Evolutionary conservation across 768 basidiomycete genomes (phyloP), one percentile per base, ranked within the genome.

Genomic region (Trametes villosa): DNA sequence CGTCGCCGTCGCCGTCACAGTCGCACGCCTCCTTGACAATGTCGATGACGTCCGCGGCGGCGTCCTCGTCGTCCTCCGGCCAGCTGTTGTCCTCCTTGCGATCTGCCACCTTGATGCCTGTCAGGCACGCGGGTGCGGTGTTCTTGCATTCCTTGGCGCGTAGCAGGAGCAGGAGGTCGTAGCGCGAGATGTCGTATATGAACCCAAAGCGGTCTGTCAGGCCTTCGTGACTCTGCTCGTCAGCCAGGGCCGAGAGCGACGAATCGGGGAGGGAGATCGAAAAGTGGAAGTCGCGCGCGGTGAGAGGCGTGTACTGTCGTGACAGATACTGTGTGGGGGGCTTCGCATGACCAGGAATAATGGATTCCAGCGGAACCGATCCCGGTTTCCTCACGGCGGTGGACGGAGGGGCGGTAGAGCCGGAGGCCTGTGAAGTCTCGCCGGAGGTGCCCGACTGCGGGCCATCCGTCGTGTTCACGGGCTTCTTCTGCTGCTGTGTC

Each of bases 151-250:
- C 86, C 67, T 80, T 84, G 18, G 89, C 91, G 29, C 90, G 81
- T 9, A 89, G 72, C 27, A 96, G 80, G 15, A 96, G 75, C 26
- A 93, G 78, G 27, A 91, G 80, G 67, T 96, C 94, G 67, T 94
- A 92, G 66, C 86, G 82, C 3, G 87, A 85, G 1, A 94, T 83
- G 65, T 94, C 92, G 60, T 95, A 95, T 73, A 95, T 88, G 76
- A 96, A 96, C 0, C 94, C 94, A 67, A 88, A 96, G 6, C 92
- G 86, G 62, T 96, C 94, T 20, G 92, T 93, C 57, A 94, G 76
- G 3, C 84, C 84, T 48, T 83, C 78, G 51, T 82, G 80, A 57
- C 75, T 80, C 64, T 80, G 78, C 34, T 84, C 83, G 45, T 80
- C 79, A 20, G 78, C 78, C 50, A 83, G 79, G 20, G 80, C 74